phyloP scores from a whole-genome alignment of 768 basidiomycete genomes.

The Inosperma sp. region DNA sequence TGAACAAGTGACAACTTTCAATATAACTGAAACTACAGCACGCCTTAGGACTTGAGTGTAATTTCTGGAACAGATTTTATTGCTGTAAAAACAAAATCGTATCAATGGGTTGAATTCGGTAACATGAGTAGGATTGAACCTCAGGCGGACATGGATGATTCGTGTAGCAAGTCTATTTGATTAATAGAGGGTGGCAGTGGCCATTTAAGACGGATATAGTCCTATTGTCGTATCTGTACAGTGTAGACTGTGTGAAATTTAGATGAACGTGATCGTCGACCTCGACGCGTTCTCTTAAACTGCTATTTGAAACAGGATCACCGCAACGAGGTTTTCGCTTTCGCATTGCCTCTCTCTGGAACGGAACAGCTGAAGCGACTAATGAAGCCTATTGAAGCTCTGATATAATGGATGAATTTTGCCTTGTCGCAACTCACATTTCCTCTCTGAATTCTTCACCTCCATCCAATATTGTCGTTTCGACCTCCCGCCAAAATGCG shows the following conservation, averaged over 20 bases:
- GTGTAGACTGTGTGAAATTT: constrained; percentile 20
- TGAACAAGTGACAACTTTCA: not conserved
- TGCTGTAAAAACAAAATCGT: too few species aligned
- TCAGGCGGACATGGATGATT: too few species aligned
- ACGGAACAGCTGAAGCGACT: constrained; percentile 7
- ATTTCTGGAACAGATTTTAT: not conserved
- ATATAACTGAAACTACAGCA: constrained; percentile 2
- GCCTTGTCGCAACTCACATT: constrained; percentile 53
- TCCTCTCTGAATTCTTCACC: constrained; percentile 59
- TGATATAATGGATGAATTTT: constrained; percentile 8
- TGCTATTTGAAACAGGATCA: constrained; percentile 6
- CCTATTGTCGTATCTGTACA: not conserved
- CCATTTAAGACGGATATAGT: too few species aligned
- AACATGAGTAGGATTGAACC: too few species aligned
- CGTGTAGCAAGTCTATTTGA: too few species aligned
- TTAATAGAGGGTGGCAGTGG: too few species aligned
- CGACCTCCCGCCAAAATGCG: constrained; percentile 53
- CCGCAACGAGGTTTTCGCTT: constrained; percentile 6
- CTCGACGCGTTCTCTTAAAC: constrained; percentile 22
- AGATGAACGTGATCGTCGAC: constrained; percentile 20
- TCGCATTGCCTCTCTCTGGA: constrained; percentile 7
- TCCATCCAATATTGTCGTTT: constrained; percentile 48
- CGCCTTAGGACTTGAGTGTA: not conserved
- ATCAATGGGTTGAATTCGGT: too few species aligned
- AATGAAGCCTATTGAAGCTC: not conserved